phyloP scores from a whole-genome alignment of 306 rosid genomes.

The Fragaria ananassa region DNA sequence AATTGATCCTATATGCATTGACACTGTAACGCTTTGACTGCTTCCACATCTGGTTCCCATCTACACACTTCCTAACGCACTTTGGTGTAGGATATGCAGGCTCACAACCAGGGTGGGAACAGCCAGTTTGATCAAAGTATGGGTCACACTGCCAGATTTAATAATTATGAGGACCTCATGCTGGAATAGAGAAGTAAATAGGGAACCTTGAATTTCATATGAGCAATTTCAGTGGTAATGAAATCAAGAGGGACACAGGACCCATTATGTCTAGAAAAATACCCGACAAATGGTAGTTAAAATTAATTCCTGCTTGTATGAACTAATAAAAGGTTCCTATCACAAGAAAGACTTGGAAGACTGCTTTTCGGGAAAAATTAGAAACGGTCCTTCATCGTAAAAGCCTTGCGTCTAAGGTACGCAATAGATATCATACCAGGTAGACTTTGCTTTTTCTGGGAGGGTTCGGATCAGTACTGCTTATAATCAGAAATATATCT shows the following conservation, averaged over 20 bases:
- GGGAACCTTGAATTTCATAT: slow-evolving; percentile 10
- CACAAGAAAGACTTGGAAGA: not conserved
- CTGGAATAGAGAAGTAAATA: slow-evolving; percentile 15
- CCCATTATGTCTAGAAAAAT: not conserved
- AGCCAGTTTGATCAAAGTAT: slow-evolving; percentile 79
- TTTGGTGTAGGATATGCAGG: slow-evolving; percentile 76
- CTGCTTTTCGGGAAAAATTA: not conserved
- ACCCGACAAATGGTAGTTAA: not conserved
- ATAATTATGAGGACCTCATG: slow-evolving; percentile 6
- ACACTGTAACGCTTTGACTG: slow-evolving; percentile 71
- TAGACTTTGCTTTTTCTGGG: not conserved
- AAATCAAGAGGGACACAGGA: not conserved
- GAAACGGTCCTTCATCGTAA: not conserved
- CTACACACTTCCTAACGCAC: slow-evolving; percentile 65
- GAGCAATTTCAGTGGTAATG: not conserved
- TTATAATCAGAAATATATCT: not conserved
- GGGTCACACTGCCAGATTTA: slow-evolving; percentile 75
- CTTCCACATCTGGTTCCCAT: slow-evolving; percentile 68
- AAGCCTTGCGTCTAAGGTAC: not conserved
- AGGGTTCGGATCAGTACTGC: not conserved
- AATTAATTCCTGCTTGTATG: not conserved
- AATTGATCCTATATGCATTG: slow-evolving; percentile 53
- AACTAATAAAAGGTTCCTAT: not conserved
- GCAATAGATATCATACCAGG: not conserved
- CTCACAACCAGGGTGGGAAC: slow-evolving; percentile 98